phyloP scores from a whole-genome alignment of 163 green algal species.

The Scenedesmus sp. region DNA sequence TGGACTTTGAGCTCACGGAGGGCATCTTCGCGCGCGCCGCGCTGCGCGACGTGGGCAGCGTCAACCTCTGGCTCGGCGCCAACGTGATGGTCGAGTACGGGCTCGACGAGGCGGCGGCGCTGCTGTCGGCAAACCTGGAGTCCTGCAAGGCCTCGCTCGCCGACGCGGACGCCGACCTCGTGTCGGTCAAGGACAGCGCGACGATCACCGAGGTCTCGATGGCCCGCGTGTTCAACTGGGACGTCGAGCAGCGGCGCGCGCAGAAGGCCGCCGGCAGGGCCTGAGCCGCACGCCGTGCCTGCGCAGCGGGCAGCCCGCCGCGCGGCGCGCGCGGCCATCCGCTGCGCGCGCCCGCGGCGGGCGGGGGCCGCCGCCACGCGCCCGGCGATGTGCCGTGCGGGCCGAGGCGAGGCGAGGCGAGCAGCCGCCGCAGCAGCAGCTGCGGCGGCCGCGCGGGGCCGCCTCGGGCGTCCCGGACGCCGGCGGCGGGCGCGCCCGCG shows the following conservation, averaged over 20 bases:
- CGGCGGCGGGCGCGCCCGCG: no score
- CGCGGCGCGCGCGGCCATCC: no score
- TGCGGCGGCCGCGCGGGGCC: no score
- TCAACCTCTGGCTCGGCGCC: conserved; percentile 92
- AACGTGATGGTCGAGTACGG: conserved; percentile 86
- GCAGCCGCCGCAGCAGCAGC: no score
- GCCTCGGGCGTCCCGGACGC: no score
- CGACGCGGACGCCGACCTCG: conserved; percentile 67
- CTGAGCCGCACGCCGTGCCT: no score
- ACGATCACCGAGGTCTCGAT: conserved; percentile 88
- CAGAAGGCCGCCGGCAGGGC: no score
- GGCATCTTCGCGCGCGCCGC: conserved; percentile 82
- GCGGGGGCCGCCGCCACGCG: no score
- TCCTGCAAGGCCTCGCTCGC: conserved; percentile 73
- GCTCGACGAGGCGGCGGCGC: conserved; percentile 74
- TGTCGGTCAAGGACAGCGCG: conserved; percentile 80
- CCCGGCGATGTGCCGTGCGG: no score
- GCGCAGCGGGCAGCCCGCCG: no score
- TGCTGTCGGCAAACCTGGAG: conserved; percentile 75
- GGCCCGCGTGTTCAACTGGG: conserved; percentile 86
- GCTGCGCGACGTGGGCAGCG: conserved; percentile 68
- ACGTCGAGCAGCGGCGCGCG: conserved; percentile 66
- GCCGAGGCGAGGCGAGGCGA: no score
- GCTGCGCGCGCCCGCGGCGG: no score
- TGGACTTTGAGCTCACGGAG: conserved; percentile 88